phyloP scores from a whole-genome alignment of 1,139 yeast species.

The Lodderomyces elongisporus region DNA sequence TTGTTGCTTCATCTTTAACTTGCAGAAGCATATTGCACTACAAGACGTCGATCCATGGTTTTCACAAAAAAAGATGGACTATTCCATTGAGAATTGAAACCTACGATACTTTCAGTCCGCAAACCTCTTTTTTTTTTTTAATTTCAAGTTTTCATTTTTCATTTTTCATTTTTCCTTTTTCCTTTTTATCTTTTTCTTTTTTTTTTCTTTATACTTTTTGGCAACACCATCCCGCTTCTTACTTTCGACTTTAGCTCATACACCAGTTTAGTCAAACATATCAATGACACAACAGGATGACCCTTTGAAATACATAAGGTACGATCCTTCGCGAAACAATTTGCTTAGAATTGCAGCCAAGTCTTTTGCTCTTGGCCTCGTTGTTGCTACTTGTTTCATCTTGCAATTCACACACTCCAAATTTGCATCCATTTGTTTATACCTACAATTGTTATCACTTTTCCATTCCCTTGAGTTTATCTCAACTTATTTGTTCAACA shows the following conservation, averaged over 20 bases:
- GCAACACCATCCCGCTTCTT: no score
- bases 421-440: conserved; percentile 23
- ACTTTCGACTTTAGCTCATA: no score
- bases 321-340: conserved; percentile 26
- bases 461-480: conserved; percentile 83
- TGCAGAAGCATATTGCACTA: no score
- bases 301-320: conserved; percentile 9
- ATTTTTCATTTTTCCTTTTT: background rate
- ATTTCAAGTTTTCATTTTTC: background rate
- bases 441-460: conserved; percentile 46
- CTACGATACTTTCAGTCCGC: no score
- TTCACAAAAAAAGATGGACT: background rate
- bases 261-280: no score
- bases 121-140: no score
- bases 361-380: conserved; percentile 29
- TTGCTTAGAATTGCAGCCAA: conserved; percentile 30
- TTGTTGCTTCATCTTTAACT: no score
- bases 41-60: no score
- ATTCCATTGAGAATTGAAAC: no score
- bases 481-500: conserved; percentile 70
- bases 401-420: conserved; percentile 1
- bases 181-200: background rate
- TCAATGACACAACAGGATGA: no score
- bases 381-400: conserved; percentile 15
- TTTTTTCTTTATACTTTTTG: background rate